A percentile compares a stretch with the other conserved stretches of the same genome.
These are phyloP conservation scores for Cyclotella kingstonii DNA, from an alignment of 108 stramenopile species.

Conservation along the genomic window DNA sequence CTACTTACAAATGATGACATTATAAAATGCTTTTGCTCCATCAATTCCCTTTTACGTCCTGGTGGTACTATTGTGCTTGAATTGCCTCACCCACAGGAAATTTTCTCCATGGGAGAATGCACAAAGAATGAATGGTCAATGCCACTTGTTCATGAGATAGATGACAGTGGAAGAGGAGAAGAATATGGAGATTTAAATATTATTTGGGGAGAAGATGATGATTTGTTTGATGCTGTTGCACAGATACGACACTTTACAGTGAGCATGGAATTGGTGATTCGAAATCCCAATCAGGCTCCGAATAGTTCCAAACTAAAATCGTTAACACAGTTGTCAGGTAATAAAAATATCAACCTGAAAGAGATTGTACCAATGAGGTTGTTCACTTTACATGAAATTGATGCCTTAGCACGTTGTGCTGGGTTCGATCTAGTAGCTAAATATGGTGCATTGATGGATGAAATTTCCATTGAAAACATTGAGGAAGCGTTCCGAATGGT, in stretches of 20 bases:
- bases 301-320: constrained; percentile 12
- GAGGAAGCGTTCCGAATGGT: constrained; percentile 81
- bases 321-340: constrained; percentile 6
- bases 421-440: constrained; percentile 67
- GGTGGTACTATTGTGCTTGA: constrained; percentile 73
- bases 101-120: constrained; percentile 76
- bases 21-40: constrained; percentile 56
- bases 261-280: constrained; percentile 54
- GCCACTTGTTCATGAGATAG: constrained; percentile 58
- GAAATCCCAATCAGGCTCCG: constrained; percentile 31
- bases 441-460: constrained; percentile 69
- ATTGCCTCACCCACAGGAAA: constrained; percentile 83
- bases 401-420: constrained; percentile 56
- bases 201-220: constrained; percentile 83
- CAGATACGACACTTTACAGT: constrained; percentile 80
- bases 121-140: constrained; percentile 78
- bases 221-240: constrained; percentile 73
- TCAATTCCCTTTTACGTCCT: constrained; percentile 32
- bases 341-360: constrained; percentile 44
- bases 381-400: constrained; percentile 85
- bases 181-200: constrained; percentile 74
- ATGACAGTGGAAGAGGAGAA: constrained; percentile 38
- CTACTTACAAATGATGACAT: constrained; percentile 75
- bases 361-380: constrained; percentile 77
- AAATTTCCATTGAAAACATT: constrained; percentile 69